A percentile compares a stretch with the other conserved stretches of the same genome.
These are phyloP conservation scores for Cryptococcus floricola DNA, from an alignment of 1,284 basidiomycete species.

Conservation along the genomic window DNA sequence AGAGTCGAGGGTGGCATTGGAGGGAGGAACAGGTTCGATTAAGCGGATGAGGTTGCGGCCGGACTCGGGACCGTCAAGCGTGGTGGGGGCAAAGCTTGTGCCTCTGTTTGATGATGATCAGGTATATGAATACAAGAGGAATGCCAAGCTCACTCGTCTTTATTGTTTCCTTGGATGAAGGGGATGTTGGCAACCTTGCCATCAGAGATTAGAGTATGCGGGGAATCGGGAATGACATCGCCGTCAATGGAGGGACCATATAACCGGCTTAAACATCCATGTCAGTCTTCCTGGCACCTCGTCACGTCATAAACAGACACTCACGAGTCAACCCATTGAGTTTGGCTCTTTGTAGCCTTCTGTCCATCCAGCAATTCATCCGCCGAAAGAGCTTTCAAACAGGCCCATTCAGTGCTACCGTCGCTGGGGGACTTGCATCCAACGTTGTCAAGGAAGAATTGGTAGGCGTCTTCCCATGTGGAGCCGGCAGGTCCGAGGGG, in stretches of 20 bases:
- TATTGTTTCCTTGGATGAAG: constrained; percentile 44
- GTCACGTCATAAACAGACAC: not conserved
- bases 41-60: constrained; percentile 18
- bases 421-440: constrained; percentile 2
- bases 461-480: constrained; percentile 34
- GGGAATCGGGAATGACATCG: constrained; percentile 35
- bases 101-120: constrained; percentile 23
- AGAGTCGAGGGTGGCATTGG: constrained; percentile 11
- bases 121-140: constrained; percentile 12
- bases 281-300: not conserved
- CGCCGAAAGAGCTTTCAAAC: constrained; percentile 33
- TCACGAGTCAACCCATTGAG: constrained; percentile 11
- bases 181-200: constrained; percentile 41
- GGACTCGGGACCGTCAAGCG: constrained; percentile 15
- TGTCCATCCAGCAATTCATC: constrained; percentile 30
- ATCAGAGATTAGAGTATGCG: constrained; percentile 30
- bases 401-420: constrained; percentile 12
- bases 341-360: constrained; percentile 6
- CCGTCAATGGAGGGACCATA: constrained; percentile 41
- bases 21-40: constrained; percentile 19
- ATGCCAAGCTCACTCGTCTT: constrained; percentile 38
- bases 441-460: constrained; percentile 21
- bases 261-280: not conserved
- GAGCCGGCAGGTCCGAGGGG: constrained; percentile 25
- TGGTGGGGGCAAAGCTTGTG: constrained; percentile 32